Conservation (phyloP, 2,329 filamentous ascomycete genomes). For the Diplocarpon rosae region DNA sequence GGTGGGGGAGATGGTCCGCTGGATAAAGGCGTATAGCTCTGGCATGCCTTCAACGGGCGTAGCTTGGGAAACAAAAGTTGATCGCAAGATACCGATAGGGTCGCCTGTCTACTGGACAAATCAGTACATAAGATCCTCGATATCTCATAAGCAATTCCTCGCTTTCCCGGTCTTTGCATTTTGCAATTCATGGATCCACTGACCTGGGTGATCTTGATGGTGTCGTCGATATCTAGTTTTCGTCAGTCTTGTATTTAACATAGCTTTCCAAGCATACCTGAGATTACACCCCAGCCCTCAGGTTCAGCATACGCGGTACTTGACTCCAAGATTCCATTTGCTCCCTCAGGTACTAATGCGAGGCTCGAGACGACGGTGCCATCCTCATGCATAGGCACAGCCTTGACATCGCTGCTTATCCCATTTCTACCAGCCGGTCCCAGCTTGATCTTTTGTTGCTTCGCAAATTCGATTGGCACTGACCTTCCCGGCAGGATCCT, state of each 20-base stretch:
- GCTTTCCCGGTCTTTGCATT: too few species aligned
- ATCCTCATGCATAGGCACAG: conserved; percentile 36
- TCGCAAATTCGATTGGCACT: conserved; percentile 50
- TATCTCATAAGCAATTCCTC: too few species aligned
- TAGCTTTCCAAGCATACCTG: conserved; percentile 37
- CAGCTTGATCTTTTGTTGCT: conserved; percentile 38
- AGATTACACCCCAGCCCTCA: conserved; percentile 76
- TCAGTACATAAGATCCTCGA: too few species aligned
- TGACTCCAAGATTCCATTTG: conserved; percentile 48
- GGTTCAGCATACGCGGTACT: conserved; percentile 64
- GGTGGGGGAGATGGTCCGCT: conserved; percentile 38
- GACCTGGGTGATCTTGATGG: conserved; percentile 73
- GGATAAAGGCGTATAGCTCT: conserved; percentile 62
- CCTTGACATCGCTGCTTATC: conserved; percentile 53
- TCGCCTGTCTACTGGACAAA: conserved; percentile 46
- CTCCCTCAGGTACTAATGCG: conserved; percentile 40
- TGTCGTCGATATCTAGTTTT: conserved; percentile 76
- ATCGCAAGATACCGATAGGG: conserved; percentile 67
- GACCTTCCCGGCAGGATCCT: conserved; percentile 60
- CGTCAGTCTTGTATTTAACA: conserved; percentile 11
- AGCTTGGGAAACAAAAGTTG: conserved; percentile 72
- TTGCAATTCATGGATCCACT: too few species aligned
- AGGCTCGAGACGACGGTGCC: conserved; percentile 36
- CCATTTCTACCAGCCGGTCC: conserved; percentile 64
- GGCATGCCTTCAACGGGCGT: conserved; percentile 71